A percentile compares a stretch with the other conserved stretches of the same genome.
These are phyloP conservation scores for Aegilops umbellulata DNA, from an alignment of 176 grass and related monocot genomes.

Conservation along the genomic window DNA sequence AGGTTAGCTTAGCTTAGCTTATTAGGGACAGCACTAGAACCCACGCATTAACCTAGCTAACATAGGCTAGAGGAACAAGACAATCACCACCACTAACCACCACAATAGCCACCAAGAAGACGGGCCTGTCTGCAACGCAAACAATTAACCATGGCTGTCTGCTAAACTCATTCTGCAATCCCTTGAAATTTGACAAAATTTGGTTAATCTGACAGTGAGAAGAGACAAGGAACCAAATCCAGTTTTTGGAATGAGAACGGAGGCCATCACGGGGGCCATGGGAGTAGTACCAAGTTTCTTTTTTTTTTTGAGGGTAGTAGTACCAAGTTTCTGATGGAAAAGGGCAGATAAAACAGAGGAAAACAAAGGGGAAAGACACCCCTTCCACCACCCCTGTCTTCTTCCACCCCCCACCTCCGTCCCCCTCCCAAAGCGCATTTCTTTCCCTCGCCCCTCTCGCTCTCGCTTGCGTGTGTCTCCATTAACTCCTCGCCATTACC, in stretches of 20 bases:
- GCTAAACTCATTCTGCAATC: too few species aligned
- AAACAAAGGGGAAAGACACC: neutral
- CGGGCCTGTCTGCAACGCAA: too few species aligned
- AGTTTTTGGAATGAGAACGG: too few species aligned
- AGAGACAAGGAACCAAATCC: too few species aligned
- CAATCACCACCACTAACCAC: conserved; percentile 23
- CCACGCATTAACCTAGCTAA: conserved; percentile 21
- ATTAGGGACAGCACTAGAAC: conserved; percentile 26
- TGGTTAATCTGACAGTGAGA: neutral
- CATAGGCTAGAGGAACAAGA: neutral
- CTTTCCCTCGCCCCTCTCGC: conserved; percentile 9
- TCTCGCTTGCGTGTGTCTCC: conserved; percentile 20
- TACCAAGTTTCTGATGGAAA: neutral
- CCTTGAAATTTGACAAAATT: too few species aligned
- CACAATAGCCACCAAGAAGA: neutral
- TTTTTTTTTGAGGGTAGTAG: too few species aligned
- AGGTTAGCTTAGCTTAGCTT: neutral
- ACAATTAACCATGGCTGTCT: too few species aligned
- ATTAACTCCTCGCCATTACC: conserved; percentile 9
- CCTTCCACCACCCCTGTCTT: neutral
- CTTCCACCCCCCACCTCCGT: neutral
- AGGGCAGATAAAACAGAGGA: neutral
- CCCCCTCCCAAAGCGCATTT: conserved; percentile 9
- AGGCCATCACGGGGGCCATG: neutral
- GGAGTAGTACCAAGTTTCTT: neutral